Base-by-base conservation (phyloP, 305 asterid species). In the Solanum chacoense region DNA sequence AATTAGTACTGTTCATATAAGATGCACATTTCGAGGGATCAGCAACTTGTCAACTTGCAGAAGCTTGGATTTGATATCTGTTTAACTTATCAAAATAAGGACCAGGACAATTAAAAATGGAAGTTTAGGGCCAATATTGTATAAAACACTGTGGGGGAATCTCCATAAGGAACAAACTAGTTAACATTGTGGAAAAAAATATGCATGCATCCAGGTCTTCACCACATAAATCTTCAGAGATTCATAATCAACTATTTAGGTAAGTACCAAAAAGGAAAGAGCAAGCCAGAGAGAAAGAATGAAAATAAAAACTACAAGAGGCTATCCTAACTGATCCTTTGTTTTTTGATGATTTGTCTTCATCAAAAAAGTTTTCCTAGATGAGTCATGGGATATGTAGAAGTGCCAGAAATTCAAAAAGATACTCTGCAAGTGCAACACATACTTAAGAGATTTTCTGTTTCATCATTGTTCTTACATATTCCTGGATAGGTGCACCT, bases 181-280 rank as follows among this genome's bases (percentile, higher is more conserved):
- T 42, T 16, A 29, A 81, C 35, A 81, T 45, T 45, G 37, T 13
- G 40, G 86, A 18, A 29, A 81, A 45, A n/a, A 29, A 29, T 29
- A 16, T 45, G 72, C 65, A 45, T 45, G 63, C 72, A 42, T 81
- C 72, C 38, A 81, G 72, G 71, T 20, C n/a, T 50, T n/a, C 65
- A 32, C 28, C 72, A 45, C 86, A 80, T 38, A 45, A 42, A 87
- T 88, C 42, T 34, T 20, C 67, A 87, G 14, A 65, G 38, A 45
- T 75, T 18, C 65, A 28, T 20, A 36, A 32, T 32, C 85, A 34
- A 88, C 38, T 18, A 34, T 20, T 24, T 65, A 85, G 42, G 71
- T 85, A 85, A 79, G 34, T 73, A 9, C 76, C 87, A 40, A 34
- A 85, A 71, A 34, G 87, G 80, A 35, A 86, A 85, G 89, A 75